Percentiles rank a stretch among this genome's conserved stretches.
These are phyloP conservation scores for Metschnikowia sp. DNA, from an alignment of 805 yeast genomes.

Conservation along the genomic window DNA sequence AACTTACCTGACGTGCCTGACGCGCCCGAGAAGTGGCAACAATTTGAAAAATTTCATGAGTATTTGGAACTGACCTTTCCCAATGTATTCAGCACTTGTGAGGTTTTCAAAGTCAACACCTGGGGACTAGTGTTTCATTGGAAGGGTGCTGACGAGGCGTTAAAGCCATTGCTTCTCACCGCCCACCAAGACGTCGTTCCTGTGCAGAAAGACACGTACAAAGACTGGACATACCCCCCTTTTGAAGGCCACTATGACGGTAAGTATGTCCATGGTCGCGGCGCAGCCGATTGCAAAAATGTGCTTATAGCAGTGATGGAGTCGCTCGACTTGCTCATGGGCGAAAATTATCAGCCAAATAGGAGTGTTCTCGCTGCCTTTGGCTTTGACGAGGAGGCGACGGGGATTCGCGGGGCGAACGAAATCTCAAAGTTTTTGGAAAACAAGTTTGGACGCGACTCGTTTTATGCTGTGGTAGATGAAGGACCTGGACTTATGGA, in stretches of 20 bases:
- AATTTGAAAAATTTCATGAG: slow-evolving; percentile 19
- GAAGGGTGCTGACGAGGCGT: slow-evolving; percentile 13
- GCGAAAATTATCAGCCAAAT: slow-evolving; percentile 10
- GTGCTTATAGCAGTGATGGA: slow-evolving; percentile 63
- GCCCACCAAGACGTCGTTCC: slow-evolving; percentile 19
- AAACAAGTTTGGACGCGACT: slow-evolving; percentile 13
- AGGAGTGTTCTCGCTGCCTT: slow-evolving; percentile 15
- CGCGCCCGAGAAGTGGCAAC: slow-evolving; percentile 49
- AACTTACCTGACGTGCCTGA: slow-evolving; percentile 41
- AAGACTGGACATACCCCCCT: slow-evolving; percentile 16
- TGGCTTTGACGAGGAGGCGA: slow-evolving; percentile 20
- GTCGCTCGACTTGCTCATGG: slow-evolving; percentile 16
- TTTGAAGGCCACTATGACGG: slow-evolving; percentile 16
- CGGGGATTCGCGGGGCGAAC: slow-evolving; percentile 14
- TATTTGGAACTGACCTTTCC: slow-evolving; percentile 16
- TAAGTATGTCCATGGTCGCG: slow-evolving; percentile 68
- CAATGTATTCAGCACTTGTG: slow-evolving; percentile 5
- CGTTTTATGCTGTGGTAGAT: slow-evolving; percentile 17
- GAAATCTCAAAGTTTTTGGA: slow-evolving; percentile 10
- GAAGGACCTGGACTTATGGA: slow-evolving; percentile 17
- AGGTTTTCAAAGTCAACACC: slow-evolving; percentile 14
- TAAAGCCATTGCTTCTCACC: slow-evolving; percentile 18
- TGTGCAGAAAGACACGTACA: slow-evolving; percentile 14
- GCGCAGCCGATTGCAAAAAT: slow-evolving; percentile 73
- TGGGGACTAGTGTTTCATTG: slow-evolving; percentile 16